Base-by-base conservation (phyloP, 805 yeast genomes). In the Metschnikowia aberdeeniae region DNA sequence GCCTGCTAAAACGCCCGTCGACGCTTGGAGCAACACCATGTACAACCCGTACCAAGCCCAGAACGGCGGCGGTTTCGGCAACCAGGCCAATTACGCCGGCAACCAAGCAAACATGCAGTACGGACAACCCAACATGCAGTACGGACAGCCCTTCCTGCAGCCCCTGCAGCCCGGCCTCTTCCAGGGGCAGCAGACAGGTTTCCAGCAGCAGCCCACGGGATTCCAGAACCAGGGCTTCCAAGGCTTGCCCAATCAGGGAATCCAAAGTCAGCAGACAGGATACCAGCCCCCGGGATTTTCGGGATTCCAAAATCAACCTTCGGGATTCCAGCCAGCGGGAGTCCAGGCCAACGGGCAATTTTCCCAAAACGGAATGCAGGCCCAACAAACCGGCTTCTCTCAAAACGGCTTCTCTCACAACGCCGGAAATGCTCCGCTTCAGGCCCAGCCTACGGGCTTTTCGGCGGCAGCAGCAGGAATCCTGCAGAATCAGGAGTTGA, bases 401-500 rank as follows among this genome's bases (percentile, higher is more conserved):
- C 49, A 34, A 32, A 40, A 43, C 46, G 26, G 26, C 2, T 22
- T 6, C 26, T 22, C 26, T 22, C 47, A 46, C 31, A 51, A 51
- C 4, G 50, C 44, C 42, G 32, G 32, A 13, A 12, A 12, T 29
- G 55, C 38, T 44, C 61, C 54, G 45, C 57, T 66, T 44, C 70
- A 65, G 54, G 56, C 66, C 1, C 78, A 73, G 43, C 74, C 74
- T 5, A 75, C 80, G 2, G 81, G 80, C 3, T 75, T 76, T 50
- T 68, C 55, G 22, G 56, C 61, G 11, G 59, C 55, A n/a, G 49
- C 70, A 4, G 67, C 71, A 27, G 71, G 75, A 6, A 72, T 68
- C 33, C 68, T 71, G 14, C 80, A 79, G 55, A 81, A 82, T 59
- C 73, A 66, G 33, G 81, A 74, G 13, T 56, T 86, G 50, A 82